Percentiles rank a stretch among this genome's conserved stretches.
These are phyloP conservation scores for Geranium brycei DNA, from an alignment of 345 rosid genomes.

Conservation along the genomic window DNA sequence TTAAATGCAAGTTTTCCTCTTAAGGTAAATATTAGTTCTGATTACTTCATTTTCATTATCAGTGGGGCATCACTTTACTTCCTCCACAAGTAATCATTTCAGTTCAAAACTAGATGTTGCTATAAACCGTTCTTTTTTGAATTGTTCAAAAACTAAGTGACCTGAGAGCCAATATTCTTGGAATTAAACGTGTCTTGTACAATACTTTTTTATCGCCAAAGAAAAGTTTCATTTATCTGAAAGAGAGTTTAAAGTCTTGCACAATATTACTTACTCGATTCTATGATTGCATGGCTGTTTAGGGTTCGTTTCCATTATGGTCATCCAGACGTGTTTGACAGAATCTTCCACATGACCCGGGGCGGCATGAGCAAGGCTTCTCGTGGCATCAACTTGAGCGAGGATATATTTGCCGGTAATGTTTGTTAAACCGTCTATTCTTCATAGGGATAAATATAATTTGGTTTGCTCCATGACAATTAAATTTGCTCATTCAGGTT, in stretches of 20 bases:
- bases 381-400: conserved; percentile 72
- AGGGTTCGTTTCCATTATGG: conserved; percentile 79
- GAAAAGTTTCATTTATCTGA: too few relatives aligned
- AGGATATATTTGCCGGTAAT: conserved; percentile 72
- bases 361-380: conserved; percentile 95
- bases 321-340: conserved; percentile 89
- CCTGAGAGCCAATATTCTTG: background rate
- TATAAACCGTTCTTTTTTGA: background rate
- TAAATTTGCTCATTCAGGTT: conserved; percentile 30
- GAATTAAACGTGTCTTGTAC: background rate
- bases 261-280: background rate
- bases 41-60: background rate
- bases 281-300: conserved; percentile 1
- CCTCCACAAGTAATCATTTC: background rate
- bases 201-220: background rate
- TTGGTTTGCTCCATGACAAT: background rate
- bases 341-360: conserved; percentile 80
- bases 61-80: background rate
- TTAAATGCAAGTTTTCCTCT: too few relatives aligned
- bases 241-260: too few relatives aligned
- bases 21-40: background rate
- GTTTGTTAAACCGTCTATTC: background rate
- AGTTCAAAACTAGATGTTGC: background rate
- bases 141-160: background rate
- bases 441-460: background rate